Evolutionary conservation across 2,329 filamentous ascomycete species (phyloP), one percentile per base, ranked within the genome.

Genomic region (Aspergillus quadrilineatus): DNA sequence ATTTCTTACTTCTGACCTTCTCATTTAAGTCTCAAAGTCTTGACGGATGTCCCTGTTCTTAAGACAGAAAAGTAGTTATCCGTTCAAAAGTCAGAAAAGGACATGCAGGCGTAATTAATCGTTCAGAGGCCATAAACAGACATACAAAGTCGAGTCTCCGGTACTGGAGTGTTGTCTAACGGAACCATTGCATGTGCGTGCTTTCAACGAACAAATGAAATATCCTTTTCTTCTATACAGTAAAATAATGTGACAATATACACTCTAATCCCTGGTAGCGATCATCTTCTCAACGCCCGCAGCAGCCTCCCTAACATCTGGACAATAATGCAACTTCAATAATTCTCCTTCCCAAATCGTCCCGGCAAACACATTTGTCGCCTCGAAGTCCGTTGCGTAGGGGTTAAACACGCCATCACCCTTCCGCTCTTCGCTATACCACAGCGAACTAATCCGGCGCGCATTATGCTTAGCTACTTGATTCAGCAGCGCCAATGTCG

Each of bases 341-440:
- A 99, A 70, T 77, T 97, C 94, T 0, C 90, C 92, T 71, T 97
- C 94, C 94, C 93, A 99, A 0, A 95, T 82, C 0, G 91, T 97
- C 4, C 87, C 85, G 0, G 92, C 89, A 74, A 94, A 96, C 0
- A 93, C 92, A 75, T 97, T 97, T 63, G 88, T 92, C 6, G 85
- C 87, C 74, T 97, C 93, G 3, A 95, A 83, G 61, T 88, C 89
- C 29, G 82, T 81, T 44, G 86, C 85, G 43, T 88, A 73, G 0
- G 91, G 81, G 73, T 92, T 89, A 68, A 90, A 97, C 1, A 88
- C 84, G 2, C 94, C 94, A 70, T 97, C 93, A 6, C 93, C 93
- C 71, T 90, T 89, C 49, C 93, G 82, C 78, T 97, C 94, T 71
- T 97, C 93, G 0, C 92, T 96, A 67, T 95, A 87, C 93, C 94